phyloP scores from a whole-genome alignment of 805 yeast genomes.

The Yarrowia phangngaensis region DNA sequence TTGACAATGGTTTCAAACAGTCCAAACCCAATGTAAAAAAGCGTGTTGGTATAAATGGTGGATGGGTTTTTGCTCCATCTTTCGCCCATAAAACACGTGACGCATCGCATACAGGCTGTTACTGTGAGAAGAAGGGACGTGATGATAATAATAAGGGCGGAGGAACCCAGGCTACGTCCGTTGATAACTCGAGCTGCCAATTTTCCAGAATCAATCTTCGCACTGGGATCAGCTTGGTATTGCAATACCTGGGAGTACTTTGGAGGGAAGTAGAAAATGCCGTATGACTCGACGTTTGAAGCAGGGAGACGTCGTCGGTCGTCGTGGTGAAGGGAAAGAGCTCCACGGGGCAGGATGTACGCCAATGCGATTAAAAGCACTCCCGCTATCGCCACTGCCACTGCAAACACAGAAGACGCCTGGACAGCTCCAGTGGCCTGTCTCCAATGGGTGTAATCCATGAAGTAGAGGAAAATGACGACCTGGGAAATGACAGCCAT shows the following conservation, averaged over 20 bases:
- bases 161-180: slow-evolving; percentile 3
- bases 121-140: slow-evolving; percentile 11
- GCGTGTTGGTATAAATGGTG: slow-evolving; percentile 5
- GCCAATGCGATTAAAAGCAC: slow-evolving; percentile 49
- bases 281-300: slow-evolving; percentile 23
- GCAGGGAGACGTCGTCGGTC: slow-evolving; percentile 22
- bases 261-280: slow-evolving; percentile 16
- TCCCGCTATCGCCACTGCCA: slow-evolving; percentile 54
- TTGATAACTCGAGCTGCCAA: slow-evolving; percentile 18
- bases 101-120: slow-evolving; percentile 23
- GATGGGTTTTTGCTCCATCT: slow-evolving; percentile 6
- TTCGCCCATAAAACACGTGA: slow-evolving; percentile 21
- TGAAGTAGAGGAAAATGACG: slow-evolving; percentile 57
- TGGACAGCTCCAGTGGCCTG: slow-evolving; percentile 54
- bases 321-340: slow-evolving; percentile 16
- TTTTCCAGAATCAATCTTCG: slow-evolving; percentile 12
- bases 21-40: slow-evolving; percentile 68
- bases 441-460: slow-evolving; percentile 45
- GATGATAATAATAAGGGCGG: slow-evolving; percentile 2
- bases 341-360: slow-evolving; percentile 37
- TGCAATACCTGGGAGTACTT: slow-evolving; percentile 23
- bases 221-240: slow-evolving; percentile 18
- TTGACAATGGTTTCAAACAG: slow-evolving; percentile 58
- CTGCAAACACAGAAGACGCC: slow-evolving; percentile 49
- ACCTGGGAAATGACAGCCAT: slow-evolving; percentile 68